These are phyloP conservation scores for Ehretia macrophylla DNA, from an alignment of 257 asterid genomes.

Conservation along the genomic window DNA sequence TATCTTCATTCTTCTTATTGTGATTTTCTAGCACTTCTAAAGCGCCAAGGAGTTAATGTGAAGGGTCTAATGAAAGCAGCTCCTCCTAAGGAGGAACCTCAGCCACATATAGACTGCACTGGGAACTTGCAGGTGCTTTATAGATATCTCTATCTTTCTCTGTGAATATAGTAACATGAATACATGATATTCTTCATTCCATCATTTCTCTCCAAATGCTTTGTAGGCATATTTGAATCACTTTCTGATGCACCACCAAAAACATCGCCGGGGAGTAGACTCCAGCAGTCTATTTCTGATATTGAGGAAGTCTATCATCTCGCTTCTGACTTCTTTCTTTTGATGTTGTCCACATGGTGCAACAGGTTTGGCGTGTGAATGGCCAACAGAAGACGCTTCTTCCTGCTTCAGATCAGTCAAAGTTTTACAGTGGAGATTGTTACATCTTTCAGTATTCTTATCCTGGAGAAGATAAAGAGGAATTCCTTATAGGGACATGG, in stretches of 20 bases:
- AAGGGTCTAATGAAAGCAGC: conserved; percentile 91
- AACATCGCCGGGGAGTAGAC: too few relatives aligned
- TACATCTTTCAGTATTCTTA: conserved; percentile 86
- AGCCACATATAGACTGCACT: conserved; percentile 78
- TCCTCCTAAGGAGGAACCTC: conserved; percentile 87
- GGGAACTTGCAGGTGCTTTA: conserved; percentile 83
- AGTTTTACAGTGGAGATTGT: conserved; percentile 95
- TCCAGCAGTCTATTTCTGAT: too few relatives aligned
- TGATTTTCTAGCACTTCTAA: conserved; percentile 69
- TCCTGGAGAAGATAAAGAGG: conserved; percentile 93
- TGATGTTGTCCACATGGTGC: neutral
- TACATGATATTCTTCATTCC: too few relatives aligned
- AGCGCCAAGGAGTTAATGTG: conserved; percentile 94
- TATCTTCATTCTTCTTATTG: conserved; percentile 10
- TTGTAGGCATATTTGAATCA: too few relatives aligned
- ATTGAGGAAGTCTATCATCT: too few relatives aligned
- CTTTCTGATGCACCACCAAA: too few relatives aligned
- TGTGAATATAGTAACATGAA: too few relatives aligned
- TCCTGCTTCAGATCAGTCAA: conserved; percentile 68
- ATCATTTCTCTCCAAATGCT: too few relatives aligned
- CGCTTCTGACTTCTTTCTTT: conserved; percentile 12
- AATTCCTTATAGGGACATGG: conserved; percentile 91
- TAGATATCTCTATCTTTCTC: conserved; percentile 7
- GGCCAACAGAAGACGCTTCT: conserved; percentile 81
- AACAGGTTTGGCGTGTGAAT: conserved; percentile 93